These are phyloP conservation scores for Phytopythium litorale DNA, from an alignment of 352 stramenopile species.

Conservation along the genomic window DNA sequence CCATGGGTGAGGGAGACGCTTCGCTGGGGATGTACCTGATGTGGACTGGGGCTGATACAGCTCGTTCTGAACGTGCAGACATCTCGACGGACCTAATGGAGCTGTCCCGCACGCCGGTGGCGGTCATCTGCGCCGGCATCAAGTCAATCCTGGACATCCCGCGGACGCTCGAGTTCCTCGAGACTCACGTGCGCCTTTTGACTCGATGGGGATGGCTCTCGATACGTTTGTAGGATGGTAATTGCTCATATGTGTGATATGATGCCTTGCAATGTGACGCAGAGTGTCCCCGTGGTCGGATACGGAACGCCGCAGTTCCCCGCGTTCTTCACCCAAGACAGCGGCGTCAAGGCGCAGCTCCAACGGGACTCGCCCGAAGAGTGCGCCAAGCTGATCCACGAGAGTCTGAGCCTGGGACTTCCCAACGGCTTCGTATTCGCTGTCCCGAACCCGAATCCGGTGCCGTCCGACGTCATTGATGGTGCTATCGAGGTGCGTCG, in stretches of 20 bases:
- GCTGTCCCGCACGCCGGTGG: constrained; percentile 92
- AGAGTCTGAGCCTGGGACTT: constrained; percentile 74
- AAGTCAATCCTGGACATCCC: constrained; percentile 99
- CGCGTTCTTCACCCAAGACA: constrained; percentile 96
- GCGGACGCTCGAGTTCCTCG: constrained; percentile 95
- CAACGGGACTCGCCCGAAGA: constrained; percentile 83
- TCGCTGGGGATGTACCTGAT: not conserved
- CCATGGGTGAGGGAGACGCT: constrained; percentile 35
- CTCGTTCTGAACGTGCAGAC: constrained; percentile 33
- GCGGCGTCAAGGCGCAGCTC: constrained; percentile 80
- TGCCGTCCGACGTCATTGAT: constrained; percentile 86
- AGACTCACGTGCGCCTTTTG: constrained; percentile 78
- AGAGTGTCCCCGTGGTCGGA: constrained; percentile 93
- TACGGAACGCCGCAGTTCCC: constrained; percentile 94
- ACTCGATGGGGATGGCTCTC: not conserved
- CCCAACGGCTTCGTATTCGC: constrained; percentile 85
- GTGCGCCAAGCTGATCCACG: constrained; percentile 82
- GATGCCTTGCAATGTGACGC: constrained; percentile 3
- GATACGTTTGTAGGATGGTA: not conserved
- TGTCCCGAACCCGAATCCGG: constrained; percentile 86
- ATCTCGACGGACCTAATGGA: constrained; percentile 97
- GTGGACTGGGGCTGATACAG: not conserved
- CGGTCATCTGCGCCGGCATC: constrained; percentile 97
- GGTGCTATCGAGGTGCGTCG: constrained; percentile 76
- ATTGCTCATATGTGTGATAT: not conserved